These are phyloP conservation scores for Phytophthora tentaculata DNA, from an alignment of 352 stramenopile genomes.

Conservation along the genomic window DNA sequence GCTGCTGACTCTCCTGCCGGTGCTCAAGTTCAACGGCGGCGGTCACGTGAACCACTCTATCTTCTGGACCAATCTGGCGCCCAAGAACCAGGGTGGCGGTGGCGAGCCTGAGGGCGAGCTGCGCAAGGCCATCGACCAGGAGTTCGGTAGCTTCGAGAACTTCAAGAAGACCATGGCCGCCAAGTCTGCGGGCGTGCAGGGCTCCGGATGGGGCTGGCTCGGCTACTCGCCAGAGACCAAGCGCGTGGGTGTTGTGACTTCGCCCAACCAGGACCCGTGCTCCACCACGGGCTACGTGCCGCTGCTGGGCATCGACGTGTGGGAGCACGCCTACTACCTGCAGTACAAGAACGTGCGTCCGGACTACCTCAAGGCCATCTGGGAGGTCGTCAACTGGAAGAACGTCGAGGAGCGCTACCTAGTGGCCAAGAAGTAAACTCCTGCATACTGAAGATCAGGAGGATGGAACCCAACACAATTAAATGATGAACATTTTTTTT, in stretches of 20 bases:
- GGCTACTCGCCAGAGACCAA: constrained; percentile 90
- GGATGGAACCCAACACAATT: too few relatives aligned
- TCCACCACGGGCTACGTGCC: constrained; percentile 95
- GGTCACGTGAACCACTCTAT: constrained; percentile 99
- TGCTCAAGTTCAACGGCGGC: constrained; percentile 98
- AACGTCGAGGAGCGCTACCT: constrained; percentile 85
- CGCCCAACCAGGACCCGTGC: constrained; percentile 96
- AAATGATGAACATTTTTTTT: too few relatives aligned
- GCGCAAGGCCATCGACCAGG: constrained; percentile 87
- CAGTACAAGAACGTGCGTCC: constrained; percentile 97
- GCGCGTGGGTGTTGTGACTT: constrained; percentile 90
- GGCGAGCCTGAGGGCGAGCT: constrained; percentile 87
- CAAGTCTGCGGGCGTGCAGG: constrained; percentile 94
- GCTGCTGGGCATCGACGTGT: constrained; percentile 98
- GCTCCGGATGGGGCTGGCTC: constrained; percentile 98
- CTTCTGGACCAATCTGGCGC: constrained; percentile 98
- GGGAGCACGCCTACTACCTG: constrained; percentile 97
- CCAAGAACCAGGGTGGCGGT: constrained; percentile 74
- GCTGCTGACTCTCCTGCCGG: constrained; percentile 91
- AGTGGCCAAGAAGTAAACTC: constrained; percentile 69
- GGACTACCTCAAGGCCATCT: constrained; percentile 97
- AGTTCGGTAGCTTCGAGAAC: constrained; percentile 93
- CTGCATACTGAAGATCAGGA: background rate
- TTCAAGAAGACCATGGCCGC: constrained; percentile 92
- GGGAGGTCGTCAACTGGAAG: constrained; percentile 98